These are phyloP conservation scores for Schwanniomyces vanrijiae DNA, from an alignment of 805 yeast species.

Conservation along the genomic window DNA sequence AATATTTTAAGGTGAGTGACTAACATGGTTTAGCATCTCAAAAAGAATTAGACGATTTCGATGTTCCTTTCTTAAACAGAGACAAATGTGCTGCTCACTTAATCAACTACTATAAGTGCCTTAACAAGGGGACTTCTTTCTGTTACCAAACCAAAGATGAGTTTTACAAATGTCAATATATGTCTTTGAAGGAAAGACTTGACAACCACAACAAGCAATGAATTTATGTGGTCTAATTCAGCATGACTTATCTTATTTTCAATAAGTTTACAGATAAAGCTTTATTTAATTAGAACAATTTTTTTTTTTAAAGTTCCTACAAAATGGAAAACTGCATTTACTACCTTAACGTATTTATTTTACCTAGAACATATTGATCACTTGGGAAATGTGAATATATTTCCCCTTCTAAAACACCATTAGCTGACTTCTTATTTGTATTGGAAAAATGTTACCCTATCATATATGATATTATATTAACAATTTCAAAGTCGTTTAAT, in stretches of 20 bases:
- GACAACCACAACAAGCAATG: conserved; percentile 15
- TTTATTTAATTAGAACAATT: neutral
- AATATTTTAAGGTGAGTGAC: neutral
- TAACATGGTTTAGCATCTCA: conserved; percentile 18
- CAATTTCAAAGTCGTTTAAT: neutral
- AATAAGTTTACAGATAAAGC: neutral
- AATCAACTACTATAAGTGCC: conserved; percentile 43
- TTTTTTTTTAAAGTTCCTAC: neutral
- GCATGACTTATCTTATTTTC: neutral
- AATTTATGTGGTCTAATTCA: neutral
- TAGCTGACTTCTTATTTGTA: neutral
- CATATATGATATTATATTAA: neutral
- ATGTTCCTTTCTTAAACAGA: conserved; percentile 44
- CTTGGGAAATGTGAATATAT: neutral
- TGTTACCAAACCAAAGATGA: conserved; percentile 41
- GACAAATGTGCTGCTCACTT: conserved; percentile 45
- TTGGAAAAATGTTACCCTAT: neutral
- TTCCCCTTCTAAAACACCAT: neutral
- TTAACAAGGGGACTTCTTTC: conserved; percentile 43
- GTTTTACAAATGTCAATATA: conserved; percentile 45
- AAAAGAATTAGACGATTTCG: conserved; percentile 38
- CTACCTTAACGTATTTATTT: neutral
- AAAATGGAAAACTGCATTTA: neutral
- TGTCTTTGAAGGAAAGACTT: conserved; percentile 43
- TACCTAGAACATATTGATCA: neutral